phyloP scores from a whole-genome alignment of 2,329 filamentous ascomycete species.

The Trichoderma sp. region DNA sequence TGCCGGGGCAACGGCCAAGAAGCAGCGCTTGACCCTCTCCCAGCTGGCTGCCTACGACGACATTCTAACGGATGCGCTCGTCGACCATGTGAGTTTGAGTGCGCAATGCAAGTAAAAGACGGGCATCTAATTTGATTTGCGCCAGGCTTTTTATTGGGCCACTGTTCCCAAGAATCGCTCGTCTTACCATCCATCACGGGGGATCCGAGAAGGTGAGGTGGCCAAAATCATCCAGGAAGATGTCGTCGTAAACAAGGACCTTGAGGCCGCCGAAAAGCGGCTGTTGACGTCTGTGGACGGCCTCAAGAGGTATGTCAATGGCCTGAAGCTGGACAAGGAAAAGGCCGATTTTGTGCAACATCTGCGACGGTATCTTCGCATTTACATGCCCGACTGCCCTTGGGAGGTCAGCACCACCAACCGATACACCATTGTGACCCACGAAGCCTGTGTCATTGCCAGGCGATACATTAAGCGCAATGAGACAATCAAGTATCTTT shows the following conservation, averaged over 20 bases:
- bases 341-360: slow-evolving; percentile 84
- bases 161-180: slow-evolving; percentile 90
- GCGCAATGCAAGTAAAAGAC: not conserved
- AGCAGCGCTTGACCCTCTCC: slow-evolving; percentile 75
- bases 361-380: slow-evolving; percentile 84
- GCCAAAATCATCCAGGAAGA: slow-evolving; percentile 60
- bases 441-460: slow-evolving; percentile 85
- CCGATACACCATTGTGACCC: slow-evolving; percentile 85
- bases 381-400: slow-evolving; percentile 89
- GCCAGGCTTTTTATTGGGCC: slow-evolving; percentile 92
- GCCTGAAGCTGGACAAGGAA: slow-evolving; percentile 71
- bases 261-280: slow-evolving; percentile 66
- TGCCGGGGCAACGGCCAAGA: slow-evolving; percentile 45
- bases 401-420: slow-evolving; percentile 93
- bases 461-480: slow-evolving; percentile 75
- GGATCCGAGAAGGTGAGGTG: slow-evolving; percentile 65
- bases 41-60: slow-evolving; percentile 94
- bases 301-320: slow-evolving; percentile 66
- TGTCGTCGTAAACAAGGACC: slow-evolving; percentile 72
- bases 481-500: slow-evolving; percentile 86
- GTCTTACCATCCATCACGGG: slow-evolving; percentile 80
- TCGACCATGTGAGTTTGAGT: slow-evolving; percentile 76
- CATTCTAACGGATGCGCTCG: slow-evolving; percentile 87
- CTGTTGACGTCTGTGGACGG: slow-evolving; percentile 69
- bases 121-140: slow-evolving; percentile 7